Conservation (phyloP, 805 yeast genomes). For the Lipomyces kockii region DNA sequence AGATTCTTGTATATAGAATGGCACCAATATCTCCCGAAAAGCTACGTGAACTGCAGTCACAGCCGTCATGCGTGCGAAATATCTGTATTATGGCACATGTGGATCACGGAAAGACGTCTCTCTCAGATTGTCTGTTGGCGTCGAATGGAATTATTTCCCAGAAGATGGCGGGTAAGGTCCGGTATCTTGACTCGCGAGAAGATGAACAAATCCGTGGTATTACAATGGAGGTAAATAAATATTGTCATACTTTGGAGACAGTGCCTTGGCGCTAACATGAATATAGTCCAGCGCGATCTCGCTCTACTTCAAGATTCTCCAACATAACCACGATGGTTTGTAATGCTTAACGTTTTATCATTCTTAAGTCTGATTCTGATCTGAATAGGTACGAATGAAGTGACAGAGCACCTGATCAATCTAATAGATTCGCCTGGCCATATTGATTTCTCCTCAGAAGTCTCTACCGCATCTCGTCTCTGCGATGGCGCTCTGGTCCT, state of each 20-base stretch:
- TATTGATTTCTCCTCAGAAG: conserved; percentile 95
- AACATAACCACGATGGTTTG: conserved; percentile 31
- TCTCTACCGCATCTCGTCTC: conserved; percentile 89
- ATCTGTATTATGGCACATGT: conserved; percentile 97
- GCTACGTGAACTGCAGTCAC: conserved; percentile 67
- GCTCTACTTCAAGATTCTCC: conserved; percentile 72
- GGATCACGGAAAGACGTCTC: conserved; percentile 96
- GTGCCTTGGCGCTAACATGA: background rate
- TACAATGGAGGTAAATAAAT: conserved; percentile 73
- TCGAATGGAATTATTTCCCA: conserved; percentile 96
- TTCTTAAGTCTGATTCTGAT: conserved; percentile 16
- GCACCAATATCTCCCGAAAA: conserved; percentile 60
- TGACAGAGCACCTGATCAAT: conserved; percentile 82
- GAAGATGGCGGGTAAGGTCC: conserved; percentile 90
- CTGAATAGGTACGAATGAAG: conserved; percentile 37
- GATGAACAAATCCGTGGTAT: conserved; percentile 97
- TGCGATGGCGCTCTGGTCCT: conserved; percentile 97
- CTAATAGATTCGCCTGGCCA: conserved; percentile 99
- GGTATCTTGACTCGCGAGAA: conserved; percentile 89
- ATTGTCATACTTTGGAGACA: background rate
- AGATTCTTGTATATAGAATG: conserved; percentile 15
- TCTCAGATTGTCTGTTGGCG: conserved; percentile 89
- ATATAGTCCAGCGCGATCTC: conserved; percentile 83
- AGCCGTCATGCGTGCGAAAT: conserved; percentile 75
- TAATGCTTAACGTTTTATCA: background rate